Evolutionary conservation across 2,329 filamentous ascomycete species (phyloP), one percentile per base, ranked within the genome.

Genomic region (Fusarium pilosicola): DNA sequence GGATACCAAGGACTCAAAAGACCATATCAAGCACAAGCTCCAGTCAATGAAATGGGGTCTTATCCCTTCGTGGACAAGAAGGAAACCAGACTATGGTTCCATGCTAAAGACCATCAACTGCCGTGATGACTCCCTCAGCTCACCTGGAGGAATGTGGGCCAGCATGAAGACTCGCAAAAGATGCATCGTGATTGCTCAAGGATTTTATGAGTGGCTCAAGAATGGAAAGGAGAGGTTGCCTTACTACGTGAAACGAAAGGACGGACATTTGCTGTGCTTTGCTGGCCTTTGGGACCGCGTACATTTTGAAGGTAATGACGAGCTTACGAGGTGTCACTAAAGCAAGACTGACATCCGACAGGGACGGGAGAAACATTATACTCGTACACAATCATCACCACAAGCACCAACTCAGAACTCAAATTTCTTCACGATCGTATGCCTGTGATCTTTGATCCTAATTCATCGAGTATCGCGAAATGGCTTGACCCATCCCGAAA

Each of bases 21-120:
- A 39, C 24, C 28, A 34, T 69, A 86, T 87, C 15, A 90, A 84
- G 74, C 97, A 97, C 84, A 96, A 93, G 81, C 85, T 99, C 14
- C 95, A 98, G 80, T 88, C 91, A 5, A 98, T 98, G 93, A 96
- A 94, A 87, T 99, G 96, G 96, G 96, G 96, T 0, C 87, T 99
- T 12, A 87, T 98, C 20, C 96, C 96, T 0, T 97, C 92, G 82
- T 98, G 96, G 96, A 97, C 94, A 7, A 97, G 96, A 84, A 88
- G 92, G 18, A 91, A 91, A 59, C 94, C 94, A 0, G 91, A 94
- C 78, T 96, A 96, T 78, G 87, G 89, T 32, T 90, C 91, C 3
- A 87, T 94, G 81, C 88, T 97, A 86, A 94, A 93, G 79, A 97
- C 95, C 0, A 98, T 98, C 82, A 98, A 99, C 83, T 98, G 96